Percentiles rank a stretch among this genome's conserved stretches.
These are phyloP conservation scores for Conidiobolus incongruus DNA, from an alignment of 371 early-diverging fungal species.

Conservation along the genomic window DNA sequence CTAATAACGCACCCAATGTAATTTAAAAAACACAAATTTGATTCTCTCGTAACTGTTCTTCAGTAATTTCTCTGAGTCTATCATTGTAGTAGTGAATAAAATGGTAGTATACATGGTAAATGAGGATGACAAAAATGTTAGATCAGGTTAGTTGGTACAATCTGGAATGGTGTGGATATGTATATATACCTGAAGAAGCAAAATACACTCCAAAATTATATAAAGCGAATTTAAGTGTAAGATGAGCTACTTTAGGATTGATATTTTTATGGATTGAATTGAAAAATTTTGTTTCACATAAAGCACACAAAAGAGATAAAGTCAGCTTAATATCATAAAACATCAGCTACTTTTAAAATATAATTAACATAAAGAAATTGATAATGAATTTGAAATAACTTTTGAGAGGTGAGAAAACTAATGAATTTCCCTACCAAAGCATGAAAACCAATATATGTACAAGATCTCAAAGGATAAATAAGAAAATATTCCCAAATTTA, in stretches of 20 bases:
- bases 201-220: constrained; percentile 72
- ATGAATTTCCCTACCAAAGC: constrained; percentile 17
- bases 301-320: constrained; percentile 28
- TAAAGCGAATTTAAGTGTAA: constrained; percentile 29
- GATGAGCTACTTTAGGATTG: constrained; percentile 39
- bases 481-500: constrained; percentile 96
- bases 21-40: constrained; percentile 19
- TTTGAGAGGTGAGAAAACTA: constrained; percentile 21
- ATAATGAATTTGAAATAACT: constrained; percentile 7
- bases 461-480: constrained; percentile 65
- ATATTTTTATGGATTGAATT: constrained; percentile 30
- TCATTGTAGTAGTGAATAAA: constrained; percentile 8
- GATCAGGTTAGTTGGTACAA: background rate
- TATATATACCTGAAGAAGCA: constrained; percentile 49
- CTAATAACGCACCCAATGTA: constrained; percentile 44
- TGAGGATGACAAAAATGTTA: constrained; percentile 71
- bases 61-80: too few relatives aligned
- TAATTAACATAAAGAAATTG: background rate
- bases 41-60: too few relatives aligned
- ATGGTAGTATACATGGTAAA: constrained; percentile 76
- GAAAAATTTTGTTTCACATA: constrained; percentile 50
- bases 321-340: background rate
- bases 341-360: background rate
- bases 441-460: constrained; percentile 52
- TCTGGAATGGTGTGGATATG: background rate